phyloP scores from a whole-genome alignment of 768 basidiomycete genomes.

The Leucocoprinus leucothites region DNA sequence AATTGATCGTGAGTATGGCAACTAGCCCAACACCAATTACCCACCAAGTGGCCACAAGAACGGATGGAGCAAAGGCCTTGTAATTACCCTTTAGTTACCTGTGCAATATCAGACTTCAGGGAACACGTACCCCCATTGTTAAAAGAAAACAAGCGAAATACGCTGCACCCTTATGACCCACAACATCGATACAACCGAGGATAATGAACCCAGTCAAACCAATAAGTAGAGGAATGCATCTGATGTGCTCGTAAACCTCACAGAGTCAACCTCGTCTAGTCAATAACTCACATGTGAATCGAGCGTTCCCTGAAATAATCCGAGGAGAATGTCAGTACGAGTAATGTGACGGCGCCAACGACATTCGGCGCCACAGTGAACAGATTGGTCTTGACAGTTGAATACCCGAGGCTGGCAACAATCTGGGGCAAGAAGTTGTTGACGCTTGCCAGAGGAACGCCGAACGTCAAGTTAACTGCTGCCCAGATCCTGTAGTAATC shows the following conservation, averaged over 20 bases:
- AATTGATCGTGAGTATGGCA: not conserved
- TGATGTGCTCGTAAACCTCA: too few species aligned
- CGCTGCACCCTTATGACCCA: slow-evolving; percentile 37
- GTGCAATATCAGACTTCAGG: slow-evolving; percentile 1
- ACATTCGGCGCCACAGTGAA: slow-evolving; percentile 52
- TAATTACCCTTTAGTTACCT: not conserved
- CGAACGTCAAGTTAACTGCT: slow-evolving; percentile 40
- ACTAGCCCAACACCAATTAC: not conserved
- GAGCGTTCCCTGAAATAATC: slow-evolving; percentile 50
- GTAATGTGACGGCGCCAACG: slow-evolving; percentile 42
- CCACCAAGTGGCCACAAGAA: slow-evolving; percentile 34
- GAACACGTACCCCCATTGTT: slow-evolving; percentile 39
- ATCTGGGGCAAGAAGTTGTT: slow-evolving; percentile 53
- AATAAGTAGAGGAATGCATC: slow-evolving; percentile 39
- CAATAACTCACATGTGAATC: slow-evolving; percentile 42
- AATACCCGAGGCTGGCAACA: slow-evolving; percentile 42
- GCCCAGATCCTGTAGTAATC: slow-evolving; percentile 36
- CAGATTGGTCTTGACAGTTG: slow-evolving; percentile 49
- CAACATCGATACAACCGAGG: slow-evolving; percentile 42
- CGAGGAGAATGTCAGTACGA: slow-evolving; percentile 46
- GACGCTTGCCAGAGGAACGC: slow-evolving; percentile 49
- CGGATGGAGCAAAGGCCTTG: slow-evolving; percentile 46
- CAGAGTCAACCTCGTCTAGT: too few species aligned
- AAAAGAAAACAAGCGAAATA: slow-evolving; percentile 57
- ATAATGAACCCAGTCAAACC: slow-evolving; percentile 40